A percentile compares a stretch with the other conserved stretches of the same genome.
Evolutionary conservation across 2,329 filamentous ascomycete genomes (phyloP).

Genomic region (Cordyceps militaris): DNA sequence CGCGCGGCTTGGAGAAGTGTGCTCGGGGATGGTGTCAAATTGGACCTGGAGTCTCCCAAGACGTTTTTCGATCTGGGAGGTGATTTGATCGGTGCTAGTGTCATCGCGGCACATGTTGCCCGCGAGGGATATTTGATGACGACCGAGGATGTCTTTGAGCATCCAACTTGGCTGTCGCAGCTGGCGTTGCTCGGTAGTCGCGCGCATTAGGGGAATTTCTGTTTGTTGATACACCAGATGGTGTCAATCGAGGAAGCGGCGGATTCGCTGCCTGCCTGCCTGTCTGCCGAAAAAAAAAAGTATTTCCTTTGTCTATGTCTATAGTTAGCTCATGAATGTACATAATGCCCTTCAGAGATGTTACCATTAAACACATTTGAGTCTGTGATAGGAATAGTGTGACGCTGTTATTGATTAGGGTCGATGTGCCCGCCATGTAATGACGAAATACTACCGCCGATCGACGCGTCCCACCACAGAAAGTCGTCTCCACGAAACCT

Average conservation of each 20-base stretch:
- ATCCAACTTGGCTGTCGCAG: constrained; percentile 5
- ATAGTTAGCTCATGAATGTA: neutral
- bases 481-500: neutral
- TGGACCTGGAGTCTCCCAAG: neutral
- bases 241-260: neutral
- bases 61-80: neutral
- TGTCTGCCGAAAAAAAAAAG: neutral
- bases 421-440: neutral
- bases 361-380: neutral
- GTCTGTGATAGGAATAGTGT: neutral
- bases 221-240: neutral
- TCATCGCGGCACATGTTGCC: neutral
- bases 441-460: neutral
- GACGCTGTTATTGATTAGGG: neutral
- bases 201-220: neutral
- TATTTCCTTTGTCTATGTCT: neutral
- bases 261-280: too few relatives aligned
- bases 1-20: neutral
- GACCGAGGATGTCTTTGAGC: constrained; percentile 1
- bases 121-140: neutral
- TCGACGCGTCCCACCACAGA: constrained; percentile 3
- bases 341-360: too few relatives aligned
- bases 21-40: neutral
- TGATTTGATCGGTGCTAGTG: neutral
- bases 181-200: neutral